Evolutionary conservation across 257 asterid species (phyloP).

Genomic region (Galeopsis tetrahit): DNA sequence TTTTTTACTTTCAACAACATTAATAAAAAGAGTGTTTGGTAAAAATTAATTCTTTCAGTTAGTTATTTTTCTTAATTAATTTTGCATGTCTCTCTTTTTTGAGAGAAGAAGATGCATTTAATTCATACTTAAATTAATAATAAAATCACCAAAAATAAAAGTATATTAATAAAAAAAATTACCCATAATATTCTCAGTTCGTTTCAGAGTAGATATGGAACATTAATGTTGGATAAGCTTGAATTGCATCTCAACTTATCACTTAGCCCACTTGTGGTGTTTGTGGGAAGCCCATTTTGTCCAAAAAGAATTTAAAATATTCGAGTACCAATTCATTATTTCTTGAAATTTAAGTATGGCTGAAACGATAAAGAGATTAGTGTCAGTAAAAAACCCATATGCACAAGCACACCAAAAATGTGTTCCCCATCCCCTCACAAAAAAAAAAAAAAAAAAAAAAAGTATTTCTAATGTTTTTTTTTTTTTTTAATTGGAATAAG

Average conservation of each 20-base stretch:
- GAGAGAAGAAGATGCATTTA: not conserved
- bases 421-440: conserved; percentile 14
- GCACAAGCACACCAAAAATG: conserved; percentile 17
- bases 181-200: not conserved
- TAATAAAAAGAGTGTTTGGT: too few species aligned
- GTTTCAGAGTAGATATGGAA: not conserved
- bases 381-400: not conserved
- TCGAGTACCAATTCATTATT: not conserved
- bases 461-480: not conserved
- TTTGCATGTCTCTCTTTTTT: not conserved
- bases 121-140: not conserved
- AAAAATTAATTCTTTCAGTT: too few species aligned
- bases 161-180: not conserved
- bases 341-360: conserved; percentile 9
- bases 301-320: not conserved
- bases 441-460: too few species aligned
- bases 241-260: conserved; percentile 12
- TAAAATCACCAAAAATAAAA: not conserved
- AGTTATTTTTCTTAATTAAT: too few species aligned
- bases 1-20: not conserved
- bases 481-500: not conserved
- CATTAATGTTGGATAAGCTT: conserved; percentile 20
- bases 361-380: not conserved
- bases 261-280: conserved; percentile 21
- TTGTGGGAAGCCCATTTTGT: conserved; percentile 25